Evolutionary conservation across 2,329 filamentous ascomycete species (phyloP), one percentile per base, ranked within the genome.

Genomic region (Talaromyces marneffei): DNA sequence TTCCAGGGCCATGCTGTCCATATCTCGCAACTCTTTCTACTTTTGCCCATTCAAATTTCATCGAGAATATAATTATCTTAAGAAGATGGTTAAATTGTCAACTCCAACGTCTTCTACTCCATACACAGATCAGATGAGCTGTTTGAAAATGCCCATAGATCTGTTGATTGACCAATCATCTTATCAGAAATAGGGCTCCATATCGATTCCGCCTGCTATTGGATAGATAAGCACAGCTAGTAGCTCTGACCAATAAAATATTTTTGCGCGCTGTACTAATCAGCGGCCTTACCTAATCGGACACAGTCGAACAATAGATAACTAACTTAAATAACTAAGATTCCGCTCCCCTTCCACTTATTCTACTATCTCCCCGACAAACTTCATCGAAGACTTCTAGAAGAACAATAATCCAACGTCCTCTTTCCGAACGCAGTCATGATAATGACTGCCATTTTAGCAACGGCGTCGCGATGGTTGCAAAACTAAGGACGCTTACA

Each of bases 401-500:
- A 44, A 20, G n/a, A 6, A 6, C 37, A n/a, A 7, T 39, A 1
- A 2, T 23, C 25, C 42, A 46, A 27, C 14, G 44, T 48, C 44
- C 6, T 10, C 2, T 12, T 50, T 4, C 5, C 8, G 8, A 31
- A 16, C 18, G 25, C 46, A 7, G 25, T 20, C 16, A n/a, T 4
- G 31, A 33, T 33, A 33, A 52, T 52, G 27, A 14, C 29, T 52
- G 14, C 2, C 4, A 20, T 20, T 3, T 20, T 2, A 18, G 18
- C 9, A 52, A 52, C 5, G 10, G 46, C 33, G 48, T 27, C 27
- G 33, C 16, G 10, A 61, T 61, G 59, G 53, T 57, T 20, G 59
- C 59, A 6, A 61, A 53, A 40, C 27, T 61, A 27, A 61, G 59
- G 18, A 61, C 59, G 9, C 53, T 52, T 14, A 57, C 59, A 3